Base-by-base conservation (phyloP, 164 flowering plant species). In the Magnolia kwangsiensis region DNA sequence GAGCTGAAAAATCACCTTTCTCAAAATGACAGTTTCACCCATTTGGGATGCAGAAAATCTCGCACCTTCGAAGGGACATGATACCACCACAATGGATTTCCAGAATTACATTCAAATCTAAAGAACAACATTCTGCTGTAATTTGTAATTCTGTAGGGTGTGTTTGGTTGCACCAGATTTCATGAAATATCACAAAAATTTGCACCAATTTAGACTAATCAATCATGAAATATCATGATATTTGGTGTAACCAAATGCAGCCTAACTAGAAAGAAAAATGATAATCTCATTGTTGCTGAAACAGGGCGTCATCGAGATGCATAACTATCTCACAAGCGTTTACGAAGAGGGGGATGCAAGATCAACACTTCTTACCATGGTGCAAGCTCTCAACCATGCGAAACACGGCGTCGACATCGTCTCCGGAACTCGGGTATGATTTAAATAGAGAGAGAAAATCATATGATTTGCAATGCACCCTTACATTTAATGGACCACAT, bases 271-370 rank as follows among this genome's bases (percentile, higher is more conserved):
- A 55, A n/a, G n/a, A 20, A 55, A 72, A 70, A 50, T 50, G 21
- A 50, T 51, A n/a, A 70, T 70, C 61, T 55, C 27, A n/a, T 50
- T 68, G 49, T 13, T 49, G 5, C 21, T 70, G 10, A 19, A 69
- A 75, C 84, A 96, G 97, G 97, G 97, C 13, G 90, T 90, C 72
- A 90, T 96, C 14, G 98, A 96, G 78, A 85, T 96, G 90, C 99
- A 96, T 81, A 94, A 92, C 82, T 94, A 96, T 78, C 93, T 96
- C 6, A 94, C 98, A 5, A 92, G 97, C 74, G 98, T 96, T 10
- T 96, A 96, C 65, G 99, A 96, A 84, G 99, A 96, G 76, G 91
- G 97, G 0, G 99, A 96, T 81, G 99, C 99, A 74, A 89, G 99
- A 73, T 94, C 98, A 27, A 91, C 99, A 27, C 87, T 96, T 31